phyloP scores from a whole-genome alignment of 768 basidiomycete genomes.

The Botryobasidium botryosum region DNA sequence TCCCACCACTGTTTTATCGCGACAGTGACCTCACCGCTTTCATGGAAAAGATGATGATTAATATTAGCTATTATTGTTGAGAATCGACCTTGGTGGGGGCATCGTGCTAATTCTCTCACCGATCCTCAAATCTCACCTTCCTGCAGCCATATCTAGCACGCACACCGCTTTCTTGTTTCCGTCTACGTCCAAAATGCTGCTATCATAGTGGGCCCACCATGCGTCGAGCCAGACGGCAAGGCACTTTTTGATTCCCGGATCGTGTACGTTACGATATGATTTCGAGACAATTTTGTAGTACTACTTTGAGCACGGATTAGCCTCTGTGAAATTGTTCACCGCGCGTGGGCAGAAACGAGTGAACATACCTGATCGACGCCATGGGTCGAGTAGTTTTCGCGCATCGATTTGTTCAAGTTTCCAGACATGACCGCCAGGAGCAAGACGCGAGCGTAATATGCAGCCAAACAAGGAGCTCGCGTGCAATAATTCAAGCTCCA shows the following conservation, averaged over 20 bases:
- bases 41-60: conserved; percentile 3
- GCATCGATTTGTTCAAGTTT: conserved; percentile 24
- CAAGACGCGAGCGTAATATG: background rate
- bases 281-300: conserved; percentile 49
- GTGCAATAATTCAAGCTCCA: no score
- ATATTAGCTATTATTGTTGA: no score
- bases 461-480: background rate
- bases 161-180: conserved; percentile 16
- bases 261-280: conserved; percentile 59
- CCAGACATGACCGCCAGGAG: background rate
- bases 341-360: background rate
- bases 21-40: conserved; percentile 47
- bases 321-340: background rate
- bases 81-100: no score
- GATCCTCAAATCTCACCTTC: conserved; percentile 9
- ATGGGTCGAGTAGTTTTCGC: conserved; percentile 32
- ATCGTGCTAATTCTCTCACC: background rate
- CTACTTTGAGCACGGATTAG: conserved; percentile 21
- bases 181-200: conserved; percentile 26
- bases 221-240: conserved; percentile 35
- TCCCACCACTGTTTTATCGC: conserved; percentile 47
- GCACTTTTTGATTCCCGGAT: conserved; percentile 42
- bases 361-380: conserved; percentile 41
- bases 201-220: conserved; percentile 21
- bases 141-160: conserved; percentile 46